A percentile compares a stretch with the other conserved stretches of the same genome.
Evolutionary conservation across 768 basidiomycete genomes (phyloP).

Genomic region (Boletus subparvulus): DNA sequence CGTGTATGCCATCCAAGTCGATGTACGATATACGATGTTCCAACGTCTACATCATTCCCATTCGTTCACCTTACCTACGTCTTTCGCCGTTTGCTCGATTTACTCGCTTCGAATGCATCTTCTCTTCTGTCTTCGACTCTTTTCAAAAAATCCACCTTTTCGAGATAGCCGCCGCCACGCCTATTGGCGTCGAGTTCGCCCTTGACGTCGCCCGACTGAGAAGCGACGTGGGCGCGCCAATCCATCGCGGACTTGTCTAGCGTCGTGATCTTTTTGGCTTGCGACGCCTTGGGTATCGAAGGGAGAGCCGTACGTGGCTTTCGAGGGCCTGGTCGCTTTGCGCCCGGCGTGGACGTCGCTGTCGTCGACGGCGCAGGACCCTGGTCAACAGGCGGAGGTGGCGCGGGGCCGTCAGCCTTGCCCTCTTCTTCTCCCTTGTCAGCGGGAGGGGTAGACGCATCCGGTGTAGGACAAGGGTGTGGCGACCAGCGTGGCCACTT

Average conservation of each 20-base stretch:
- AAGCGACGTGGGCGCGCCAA: slow-evolving; percentile 67
- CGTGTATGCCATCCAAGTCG: not conserved
- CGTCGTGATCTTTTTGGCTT: slow-evolving; percentile 76
- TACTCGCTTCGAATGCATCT: slow-evolving; percentile 56
- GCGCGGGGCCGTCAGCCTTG: not conserved
- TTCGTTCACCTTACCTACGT: slow-evolving; percentile 8
- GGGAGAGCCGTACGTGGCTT: slow-evolving; percentile 61
- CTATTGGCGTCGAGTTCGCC: slow-evolving; percentile 77
- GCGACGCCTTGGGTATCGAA: slow-evolving; percentile 50
- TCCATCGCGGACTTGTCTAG: slow-evolving; percentile 87
- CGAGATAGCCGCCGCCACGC: slow-evolving; percentile 76
- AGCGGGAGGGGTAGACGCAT: not conserved
- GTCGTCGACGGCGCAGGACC: not conserved
- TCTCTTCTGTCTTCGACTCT: slow-evolving; percentile 74
- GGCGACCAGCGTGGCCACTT: slow-evolving; percentile 63
- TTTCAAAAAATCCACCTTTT: slow-evolving; percentile 80
- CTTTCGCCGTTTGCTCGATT: slow-evolving; percentile 50
- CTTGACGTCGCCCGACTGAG: slow-evolving; percentile 44
- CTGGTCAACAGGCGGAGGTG: not conserved
- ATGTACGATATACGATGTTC: slow-evolving; percentile 9
- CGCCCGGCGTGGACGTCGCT: not conserved
- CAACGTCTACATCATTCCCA: not conserved
- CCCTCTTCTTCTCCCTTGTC: not conserved
- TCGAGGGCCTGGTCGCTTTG: slow-evolving; percentile 60
- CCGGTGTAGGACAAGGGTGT: not conserved